Conservation (phyloP, 2,329 filamentous ascomycete genomes). For the Colletotrichum tabaci region DNA sequence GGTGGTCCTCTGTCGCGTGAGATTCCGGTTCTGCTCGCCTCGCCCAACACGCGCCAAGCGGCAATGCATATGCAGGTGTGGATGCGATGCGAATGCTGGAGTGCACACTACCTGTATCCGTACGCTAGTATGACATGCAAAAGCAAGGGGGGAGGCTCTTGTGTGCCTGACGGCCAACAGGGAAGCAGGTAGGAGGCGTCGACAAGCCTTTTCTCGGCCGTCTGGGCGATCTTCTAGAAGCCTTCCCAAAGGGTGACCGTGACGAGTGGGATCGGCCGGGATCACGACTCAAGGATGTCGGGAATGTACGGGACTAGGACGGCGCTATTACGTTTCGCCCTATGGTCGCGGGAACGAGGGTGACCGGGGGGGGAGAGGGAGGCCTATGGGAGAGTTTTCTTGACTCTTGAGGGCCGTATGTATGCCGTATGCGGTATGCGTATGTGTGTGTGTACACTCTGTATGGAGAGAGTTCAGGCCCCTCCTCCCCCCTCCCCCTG, state of each 20-base stretch:
- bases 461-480: conserved; percentile 9
- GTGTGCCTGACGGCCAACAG: background rate
- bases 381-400: conserved; percentile 19
- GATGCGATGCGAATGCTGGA: no score
- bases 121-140: background rate
- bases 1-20: conserved; percentile 15
- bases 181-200: conserved; percentile 30
- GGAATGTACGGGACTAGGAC: conserved; percentile 32
- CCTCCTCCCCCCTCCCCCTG: conserved; percentile 16
- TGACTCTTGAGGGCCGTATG: no score
- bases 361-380: background rate
- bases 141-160: background rate
- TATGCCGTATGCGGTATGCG: no score
- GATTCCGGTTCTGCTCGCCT: conserved; percentile 29
- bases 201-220: conserved; percentile 26
- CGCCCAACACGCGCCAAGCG: conserved; percentile 20
- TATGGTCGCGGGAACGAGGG: conserved; percentile 4
- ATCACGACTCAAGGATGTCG: conserved; percentile 34
- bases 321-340: conserved; percentile 36
- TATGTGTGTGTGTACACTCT: no score
- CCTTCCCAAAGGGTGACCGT: conserved; percentile 31
- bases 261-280: conserved; percentile 15
- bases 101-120: no score
- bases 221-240: conserved; percentile 40
- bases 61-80: no score